Evolutionary conservation across 129 eudicot species (phyloP).

Genomic region (Centaurea solstitialis): DNA sequence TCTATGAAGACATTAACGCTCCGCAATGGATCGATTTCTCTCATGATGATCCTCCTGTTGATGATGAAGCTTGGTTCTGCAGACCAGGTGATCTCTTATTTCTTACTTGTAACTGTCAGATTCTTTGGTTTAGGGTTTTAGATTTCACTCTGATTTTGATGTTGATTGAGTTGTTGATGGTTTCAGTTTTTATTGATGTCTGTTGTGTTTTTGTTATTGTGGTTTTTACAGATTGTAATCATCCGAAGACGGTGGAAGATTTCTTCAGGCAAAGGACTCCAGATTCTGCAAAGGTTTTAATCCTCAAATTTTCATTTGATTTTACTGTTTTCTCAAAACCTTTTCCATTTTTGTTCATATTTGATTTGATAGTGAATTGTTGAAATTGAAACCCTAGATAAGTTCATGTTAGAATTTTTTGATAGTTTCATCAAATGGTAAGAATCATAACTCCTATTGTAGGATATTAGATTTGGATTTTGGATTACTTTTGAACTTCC

Average conservation of each 20-base stretch:
- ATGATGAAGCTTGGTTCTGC: slow-evolving; percentile 86
- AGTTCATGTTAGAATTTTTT: background rate
- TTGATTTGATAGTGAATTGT: slow-evolving; percentile 15
- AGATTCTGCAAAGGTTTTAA: slow-evolving; percentile 54
- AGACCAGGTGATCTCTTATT: slow-evolving; percentile 46
- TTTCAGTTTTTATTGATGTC: background rate
- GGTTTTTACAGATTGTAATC: slow-evolving; percentile 66
- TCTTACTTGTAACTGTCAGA: background rate
- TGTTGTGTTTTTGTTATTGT: background rate
- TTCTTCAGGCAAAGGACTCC: slow-evolving; percentile 45
- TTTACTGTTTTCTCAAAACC: background rate
- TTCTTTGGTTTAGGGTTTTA: background rate
- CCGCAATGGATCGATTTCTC: slow-evolving; percentile 84
- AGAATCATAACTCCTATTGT: background rate
- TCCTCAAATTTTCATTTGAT: background rate
- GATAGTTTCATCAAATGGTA: background rate
- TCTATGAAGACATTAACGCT: slow-evolving; percentile 70
- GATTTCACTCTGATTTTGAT: background rate
- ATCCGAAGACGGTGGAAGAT: slow-evolving; percentile 88
- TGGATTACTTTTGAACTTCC: background rate
- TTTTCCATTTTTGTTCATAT: background rate
- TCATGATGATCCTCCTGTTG: slow-evolving; percentile 38
- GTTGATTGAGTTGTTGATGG: background rate
- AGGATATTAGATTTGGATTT: background rate
- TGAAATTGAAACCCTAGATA: background rate